Evolutionary conservation across 1,284 basidiomycete species (phyloP).

Genomic region (Crucibulum parvulum): DNA sequence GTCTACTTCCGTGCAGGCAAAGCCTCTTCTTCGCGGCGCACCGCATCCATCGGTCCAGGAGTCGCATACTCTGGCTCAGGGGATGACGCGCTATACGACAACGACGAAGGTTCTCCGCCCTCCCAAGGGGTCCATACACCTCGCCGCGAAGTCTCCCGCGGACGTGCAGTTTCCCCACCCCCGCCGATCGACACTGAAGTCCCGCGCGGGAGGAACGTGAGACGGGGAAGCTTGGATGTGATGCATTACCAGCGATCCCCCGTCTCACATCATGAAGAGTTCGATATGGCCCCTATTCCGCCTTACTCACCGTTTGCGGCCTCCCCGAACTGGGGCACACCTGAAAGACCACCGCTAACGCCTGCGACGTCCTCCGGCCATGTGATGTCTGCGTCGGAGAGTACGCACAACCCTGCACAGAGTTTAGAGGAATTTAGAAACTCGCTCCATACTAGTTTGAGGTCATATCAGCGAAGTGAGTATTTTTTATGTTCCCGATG

Average conservation of each 20-base stretch:
- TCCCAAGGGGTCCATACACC: not conserved
- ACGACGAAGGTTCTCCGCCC: constrained; percentile 18
- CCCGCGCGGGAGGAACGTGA: too few species aligned
- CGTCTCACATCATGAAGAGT: constrained; percentile 29
- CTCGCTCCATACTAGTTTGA: constrained; percentile 35
- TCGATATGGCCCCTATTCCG: constrained; percentile 34
- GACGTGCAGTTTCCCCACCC: too few species aligned
- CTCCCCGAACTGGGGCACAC: constrained; percentile 7
- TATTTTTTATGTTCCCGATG: constrained; percentile 4
- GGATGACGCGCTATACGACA: constrained; percentile 24
- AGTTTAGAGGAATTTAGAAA: constrained; percentile 50
- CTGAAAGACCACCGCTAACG: constrained; percentile 10
- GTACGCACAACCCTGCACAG: constrained; percentile 27
- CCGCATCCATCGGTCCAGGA: constrained; percentile 85
- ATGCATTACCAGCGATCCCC: constrained; percentile 35
- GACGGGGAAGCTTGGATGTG: constrained; percentile 41
- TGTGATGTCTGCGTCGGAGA: not conserved
- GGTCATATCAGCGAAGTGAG: constrained; percentile 26
- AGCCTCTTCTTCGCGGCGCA: constrained; percentile 47
- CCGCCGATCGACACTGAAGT: too few species aligned
- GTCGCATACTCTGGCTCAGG: constrained; percentile 38
- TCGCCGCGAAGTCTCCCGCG: too few species aligned
- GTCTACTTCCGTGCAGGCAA: constrained; percentile 74
- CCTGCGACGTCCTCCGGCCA: not conserved
- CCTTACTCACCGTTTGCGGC: constrained; percentile 37